phyloP scores from a whole-genome alignment of 192 early-diverging fungal species.

The Entrophospora sp. region DNA sequence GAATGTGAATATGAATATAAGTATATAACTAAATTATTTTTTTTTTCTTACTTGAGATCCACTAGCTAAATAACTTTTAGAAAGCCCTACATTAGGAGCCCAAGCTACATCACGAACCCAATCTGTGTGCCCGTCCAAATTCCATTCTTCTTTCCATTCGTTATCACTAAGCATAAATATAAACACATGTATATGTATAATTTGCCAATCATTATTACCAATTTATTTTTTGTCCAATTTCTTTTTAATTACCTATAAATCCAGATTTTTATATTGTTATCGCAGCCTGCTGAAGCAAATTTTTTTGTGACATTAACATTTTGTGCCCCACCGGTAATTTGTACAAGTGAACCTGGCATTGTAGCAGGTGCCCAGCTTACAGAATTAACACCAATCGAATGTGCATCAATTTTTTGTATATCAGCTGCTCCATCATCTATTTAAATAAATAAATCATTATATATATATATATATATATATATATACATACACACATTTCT shows the following conservation, averaged over 20 bases:
- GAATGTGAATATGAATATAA: not conserved
- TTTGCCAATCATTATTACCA: too few species aligned
- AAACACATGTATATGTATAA: slow-evolving; percentile 1
- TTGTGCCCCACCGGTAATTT: slow-evolving; percentile 49
- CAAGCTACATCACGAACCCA: slow-evolving; percentile 98
- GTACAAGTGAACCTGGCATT: slow-evolving; percentile 62
- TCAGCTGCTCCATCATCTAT: slow-evolving; percentile 87
- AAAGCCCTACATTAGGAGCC: slow-evolving; percentile 90
- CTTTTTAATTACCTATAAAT: slow-evolving; percentile 46
- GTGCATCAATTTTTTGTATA: slow-evolving; percentile 65
- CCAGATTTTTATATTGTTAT: slow-evolving; percentile 97
- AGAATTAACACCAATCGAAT: slow-evolving; percentile 86
- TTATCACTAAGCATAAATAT: slow-evolving; percentile 25
- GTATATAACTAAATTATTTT: slow-evolving; percentile 8
- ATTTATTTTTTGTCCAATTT: too few species aligned
- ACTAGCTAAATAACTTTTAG: slow-evolving; percentile 80
- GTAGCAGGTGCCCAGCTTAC: slow-evolving; percentile 93
- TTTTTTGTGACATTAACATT: slow-evolving; percentile 56
- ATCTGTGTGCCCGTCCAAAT: slow-evolving; percentile 85
- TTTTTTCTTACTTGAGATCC: slow-evolving; percentile 70
- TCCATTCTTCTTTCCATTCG: slow-evolving; percentile 70
- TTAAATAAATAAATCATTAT: too few species aligned
- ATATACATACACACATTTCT: not conserved
- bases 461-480: too few species aligned
- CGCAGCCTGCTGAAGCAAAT: slow-evolving; percentile 90